A percentile compares a stretch with the other conserved stretches of the same genome.
Evolutionary conservation across 1,284 basidiomycete genomes (phyloP).

Genomic region (Porphyrellus sp.): DNA sequence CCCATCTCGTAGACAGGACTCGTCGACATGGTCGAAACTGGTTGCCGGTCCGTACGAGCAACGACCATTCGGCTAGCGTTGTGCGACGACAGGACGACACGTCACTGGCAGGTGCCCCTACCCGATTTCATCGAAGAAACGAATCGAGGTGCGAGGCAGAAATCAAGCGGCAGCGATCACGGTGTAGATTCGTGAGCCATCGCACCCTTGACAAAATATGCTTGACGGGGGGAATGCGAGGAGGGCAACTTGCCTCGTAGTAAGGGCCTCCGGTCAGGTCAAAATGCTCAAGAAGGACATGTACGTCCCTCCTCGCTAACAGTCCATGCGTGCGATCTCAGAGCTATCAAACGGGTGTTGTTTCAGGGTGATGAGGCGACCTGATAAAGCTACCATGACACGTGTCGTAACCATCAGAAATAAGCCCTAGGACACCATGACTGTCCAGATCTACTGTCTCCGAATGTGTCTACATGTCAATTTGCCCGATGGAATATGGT

Average conservation of each 20-base stretch:
- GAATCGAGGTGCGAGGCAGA: constrained; percentile 62
- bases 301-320: constrained; percentile 80
- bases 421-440: constrained; percentile 64
- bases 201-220: no score
- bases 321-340: constrained; percentile 81
- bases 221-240: background rate
- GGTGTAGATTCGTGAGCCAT: constrained; percentile 26
- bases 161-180: constrained; percentile 79
- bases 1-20: background rate
- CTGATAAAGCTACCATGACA: constrained; percentile 89
- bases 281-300: constrained; percentile 70
- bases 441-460: constrained; percentile 66
- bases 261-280: constrained; percentile 81
- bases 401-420: constrained; percentile 75
- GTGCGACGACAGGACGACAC: constrained; percentile 54
- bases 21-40: constrained; percentile 45
- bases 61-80: constrained; percentile 39
- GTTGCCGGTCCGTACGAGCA: constrained; percentile 48
- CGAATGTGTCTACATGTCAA: constrained; percentile 58
- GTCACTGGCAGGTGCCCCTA: constrained; percentile 59
- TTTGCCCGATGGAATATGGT: background rate
- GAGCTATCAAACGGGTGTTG: constrained; percentile 74
- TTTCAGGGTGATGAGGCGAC: background rate
- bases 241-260: constrained; percentile 57
- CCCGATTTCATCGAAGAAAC: constrained; percentile 63